Base-by-base conservation (phyloP, 768 basidiomycete species). In the Cantharellus anzutake region DNA sequence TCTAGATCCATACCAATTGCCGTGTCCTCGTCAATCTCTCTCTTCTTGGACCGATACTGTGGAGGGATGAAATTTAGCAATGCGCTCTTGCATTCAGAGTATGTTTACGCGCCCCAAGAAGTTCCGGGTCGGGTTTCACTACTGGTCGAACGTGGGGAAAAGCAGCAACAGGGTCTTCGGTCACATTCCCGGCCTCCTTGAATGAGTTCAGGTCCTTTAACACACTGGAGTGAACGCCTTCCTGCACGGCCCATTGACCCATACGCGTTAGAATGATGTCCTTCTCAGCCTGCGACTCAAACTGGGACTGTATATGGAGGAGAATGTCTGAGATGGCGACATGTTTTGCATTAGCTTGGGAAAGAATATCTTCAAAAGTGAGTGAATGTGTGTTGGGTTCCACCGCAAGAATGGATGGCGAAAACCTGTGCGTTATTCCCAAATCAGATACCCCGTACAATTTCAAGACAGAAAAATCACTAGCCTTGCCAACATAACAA, bases 401-500 rank as follows among this genome's bases (percentile, higher is more conserved):
- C n/a, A 62, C 64, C 42, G 57, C 60, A 16, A 35, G 40, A 37
- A 57, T 41, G 52, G 62, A 29, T 29, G 20, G 20, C 20, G 20
- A 29, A 29, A 29, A 29, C 20, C 20, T 29, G 20, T 29, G 20
- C 20, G 20, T 29, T 29, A 29, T 29, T 29, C 20, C 20, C 20
- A 29, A 29, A 29, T 29, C 20, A 29, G 20, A 29, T 29, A 29
- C 20, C 20, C 20, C 20, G 20, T 29, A 29, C 51, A 60, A 35
- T 60, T 57, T 55, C 60, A 44, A 58, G 42, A 42, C 41, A 37
- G 41, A n/a, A 29, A 5, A 59, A 3, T 14, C 44, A 65, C 76
- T 62, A 61, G 81, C 79, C 80, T 73, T 48, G 76, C 68, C 69
- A 78, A 78, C 1, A 78, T 73, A 40, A 79, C 70, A 7, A 90